Percentiles rank a stretch among this genome's conserved stretches.
phyloP scores from a whole-genome alignment of 495 filamentous ascomycete genomes.

The Viridothelium virens region DNA sequence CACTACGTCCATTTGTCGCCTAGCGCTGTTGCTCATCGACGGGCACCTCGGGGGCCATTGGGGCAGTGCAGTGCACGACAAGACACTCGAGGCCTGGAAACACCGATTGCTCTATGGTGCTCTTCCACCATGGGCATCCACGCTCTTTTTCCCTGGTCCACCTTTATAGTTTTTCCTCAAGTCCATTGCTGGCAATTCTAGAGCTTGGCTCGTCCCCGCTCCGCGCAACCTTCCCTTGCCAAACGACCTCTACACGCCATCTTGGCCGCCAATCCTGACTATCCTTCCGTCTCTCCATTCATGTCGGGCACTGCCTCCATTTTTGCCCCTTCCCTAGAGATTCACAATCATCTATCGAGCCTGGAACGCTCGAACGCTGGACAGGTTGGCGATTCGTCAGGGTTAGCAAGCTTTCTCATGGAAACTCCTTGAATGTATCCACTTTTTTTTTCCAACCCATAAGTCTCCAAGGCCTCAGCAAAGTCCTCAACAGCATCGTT shows the following conservation, averaged over 20 bases:
- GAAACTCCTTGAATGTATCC: neutral
- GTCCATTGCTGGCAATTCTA: neutral
- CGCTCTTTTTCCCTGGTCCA: neutral
- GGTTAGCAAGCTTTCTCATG: neutral
- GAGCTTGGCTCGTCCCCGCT: neutral
- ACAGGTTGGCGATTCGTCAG: neutral
- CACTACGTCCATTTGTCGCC: too few species aligned
- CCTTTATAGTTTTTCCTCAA: neutral
- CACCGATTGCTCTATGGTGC: too few species aligned
- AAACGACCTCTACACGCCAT: neutral
- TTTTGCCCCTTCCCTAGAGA: neutral
- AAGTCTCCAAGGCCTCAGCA: neutral
- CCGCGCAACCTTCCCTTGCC: neutral
- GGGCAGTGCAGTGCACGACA: too few species aligned
- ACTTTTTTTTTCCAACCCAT: neutral
- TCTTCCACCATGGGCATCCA: too few species aligned
- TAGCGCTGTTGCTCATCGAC: too few species aligned
- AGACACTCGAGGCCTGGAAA: too few species aligned
- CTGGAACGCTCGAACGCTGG: neutral
- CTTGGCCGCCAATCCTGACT: neutral
- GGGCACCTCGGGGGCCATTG: too few species aligned
- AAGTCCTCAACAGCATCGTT: neutral
- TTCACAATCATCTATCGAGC: neutral
- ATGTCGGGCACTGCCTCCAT: slow-evolving; percentile 8
- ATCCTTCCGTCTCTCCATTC: neutral